Base-by-base conservation (phyloP, 768 basidiomycete genomes). In the Phlegmacium glaucopus region DNA sequence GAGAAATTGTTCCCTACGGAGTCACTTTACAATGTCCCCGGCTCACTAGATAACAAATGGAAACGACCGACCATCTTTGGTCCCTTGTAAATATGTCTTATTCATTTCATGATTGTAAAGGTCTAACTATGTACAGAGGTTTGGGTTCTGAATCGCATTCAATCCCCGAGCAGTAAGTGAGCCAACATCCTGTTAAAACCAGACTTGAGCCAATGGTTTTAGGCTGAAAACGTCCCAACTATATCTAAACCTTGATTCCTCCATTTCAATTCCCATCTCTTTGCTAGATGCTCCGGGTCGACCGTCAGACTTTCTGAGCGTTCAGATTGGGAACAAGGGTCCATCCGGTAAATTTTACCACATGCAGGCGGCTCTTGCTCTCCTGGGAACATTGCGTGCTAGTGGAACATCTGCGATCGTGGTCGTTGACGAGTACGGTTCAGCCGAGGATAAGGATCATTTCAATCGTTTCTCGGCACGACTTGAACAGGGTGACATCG, bases 331-430 rank as follows among this genome's bases (percentile, higher is more conserved):
- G 15, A 69, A 66, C 11, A 72, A 60, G 28, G 72, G 71, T 13
- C 72, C 75, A 8, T 75, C 83, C 1, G 86, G 83, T 15, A 75
- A 81, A 54, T 87, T 88, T 55, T 87, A 85, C 57, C 64, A 63
- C 32, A 61, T 66, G 26, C 58, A 73, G 26, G 63, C 74, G 49
- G 79, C 79, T 2, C 58, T 71, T 28, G 60, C 67, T n/a, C 62
- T 87, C 44, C 66, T 83, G n/a, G 66, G 74, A 45, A 71, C 82
- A 6, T 57, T 87, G 26, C 73, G 74, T 37, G 69, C 75, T 11
- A 70, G 69, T 6, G 79, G 80, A 5, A 68, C 77, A 1, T 73
- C 72, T 28, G 82, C 80, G 2, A 67, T 72, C 46, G 72, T 78
- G 22, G 57, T 63, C 25, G 61, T 75, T 6, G 65, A 70, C 17